Percentiles rank a stretch among this genome's conserved stretches.
Evolutionary conservation across 1,139 yeast species (phyloP).

Genomic region (Diutina mesorugosa): DNA sequence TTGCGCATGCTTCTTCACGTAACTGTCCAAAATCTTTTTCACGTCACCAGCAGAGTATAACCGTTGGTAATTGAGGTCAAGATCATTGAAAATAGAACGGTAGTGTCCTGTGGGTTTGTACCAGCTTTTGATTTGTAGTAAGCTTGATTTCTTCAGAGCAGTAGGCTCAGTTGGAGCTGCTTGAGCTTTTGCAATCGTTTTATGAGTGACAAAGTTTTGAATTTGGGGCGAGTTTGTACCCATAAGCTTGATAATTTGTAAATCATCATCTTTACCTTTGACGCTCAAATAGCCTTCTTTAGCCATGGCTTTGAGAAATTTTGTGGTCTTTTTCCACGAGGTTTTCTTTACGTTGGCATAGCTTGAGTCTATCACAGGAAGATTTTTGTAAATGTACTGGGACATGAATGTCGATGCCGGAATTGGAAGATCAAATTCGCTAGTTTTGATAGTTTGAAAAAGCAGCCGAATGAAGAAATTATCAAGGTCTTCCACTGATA

Average conservation of each 20-base stretch:
- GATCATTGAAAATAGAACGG: constrained; percentile 34
- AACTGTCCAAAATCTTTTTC: constrained; percentile 36
- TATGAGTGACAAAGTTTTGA: constrained; percentile 53
- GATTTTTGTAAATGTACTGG: constrained; percentile 49
- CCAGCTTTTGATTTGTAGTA: constrained; percentile 23
- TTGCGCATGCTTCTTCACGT: constrained; percentile 40
- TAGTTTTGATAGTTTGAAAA: constrained; percentile 52
- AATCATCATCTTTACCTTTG: constrained; percentile 69
- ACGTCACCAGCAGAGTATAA: constrained; percentile 45
- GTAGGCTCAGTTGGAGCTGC: constrained; percentile 8
- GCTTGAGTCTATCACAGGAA: constrained; percentile 45
- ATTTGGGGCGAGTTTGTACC: constrained; percentile 36
- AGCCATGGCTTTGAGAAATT: constrained; percentile 76
- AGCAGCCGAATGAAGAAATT: constrained; percentile 58
- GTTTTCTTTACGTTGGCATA: constrained; percentile 65
- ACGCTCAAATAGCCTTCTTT: constrained; percentile 51
- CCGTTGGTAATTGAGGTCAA: constrained; percentile 20
- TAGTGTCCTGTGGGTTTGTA: constrained; percentile 45
- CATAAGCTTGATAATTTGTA: constrained; percentile 28
- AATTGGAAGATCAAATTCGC: constrained; percentile 45
- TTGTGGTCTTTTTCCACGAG: constrained; percentile 81
- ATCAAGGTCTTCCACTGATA: constrained; percentile 66
- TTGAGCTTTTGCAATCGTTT: constrained; percentile 17
- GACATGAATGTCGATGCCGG: constrained; percentile 67
- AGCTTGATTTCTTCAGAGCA: constrained; percentile 12